These are phyloP conservation scores for Phytophthora lateralis DNA, from an alignment of 352 stramenopile species.

Conservation along the genomic window DNA sequence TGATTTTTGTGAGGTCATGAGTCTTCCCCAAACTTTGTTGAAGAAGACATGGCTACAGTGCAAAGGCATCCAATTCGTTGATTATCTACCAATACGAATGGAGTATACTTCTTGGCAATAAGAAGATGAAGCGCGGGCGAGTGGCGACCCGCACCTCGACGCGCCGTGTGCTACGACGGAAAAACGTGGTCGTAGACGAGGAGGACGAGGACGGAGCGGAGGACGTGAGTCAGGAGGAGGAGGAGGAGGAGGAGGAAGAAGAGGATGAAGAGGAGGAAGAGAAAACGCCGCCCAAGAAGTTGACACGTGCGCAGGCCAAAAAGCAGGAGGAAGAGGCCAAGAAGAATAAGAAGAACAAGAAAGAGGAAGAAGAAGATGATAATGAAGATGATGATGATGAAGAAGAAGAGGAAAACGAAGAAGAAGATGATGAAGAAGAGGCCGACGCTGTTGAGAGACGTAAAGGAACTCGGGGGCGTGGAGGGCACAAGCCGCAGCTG, in stretches of 20 bases:
- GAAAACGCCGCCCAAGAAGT: conserved; percentile 36
- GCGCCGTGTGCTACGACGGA: conserved; percentile 66
- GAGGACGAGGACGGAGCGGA: conserved; percentile 47
- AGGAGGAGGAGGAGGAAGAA: conserved; percentile 40
- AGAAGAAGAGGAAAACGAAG: conserved; percentile 54
- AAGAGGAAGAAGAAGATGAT: conserved; percentile 40
- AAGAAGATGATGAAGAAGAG: conserved; percentile 39
- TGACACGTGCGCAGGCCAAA: conserved; percentile 42
- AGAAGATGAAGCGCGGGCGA: conserved; percentile 59
- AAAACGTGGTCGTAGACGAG: conserved; percentile 78
- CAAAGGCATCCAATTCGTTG: background rate
- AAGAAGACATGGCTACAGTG: conserved; percentile 15
- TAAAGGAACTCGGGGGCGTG: conserved; percentile 15
- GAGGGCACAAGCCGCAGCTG: conserved; percentile 25
- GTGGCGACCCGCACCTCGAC: conserved; percentile 44
- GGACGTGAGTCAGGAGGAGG: conserved; percentile 30
- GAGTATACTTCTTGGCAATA: background rate
- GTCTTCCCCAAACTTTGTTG: background rate
- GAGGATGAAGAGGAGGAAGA: conserved; percentile 38
- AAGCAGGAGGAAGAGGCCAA: conserved; percentile 41
- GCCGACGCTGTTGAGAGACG: conserved; percentile 35
- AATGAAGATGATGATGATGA: conserved; percentile 41
- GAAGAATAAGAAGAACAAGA: conserved; percentile 37
- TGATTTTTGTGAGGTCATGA: too few relatives aligned
- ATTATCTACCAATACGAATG: conserved; percentile 12